A percentile compares a stretch with the other conserved stretches of the same genome.
phyloP scores from a whole-genome alignment of 1,284 basidiomycete genomes.

The Cutaneotrichosporon daszewskae region DNA sequence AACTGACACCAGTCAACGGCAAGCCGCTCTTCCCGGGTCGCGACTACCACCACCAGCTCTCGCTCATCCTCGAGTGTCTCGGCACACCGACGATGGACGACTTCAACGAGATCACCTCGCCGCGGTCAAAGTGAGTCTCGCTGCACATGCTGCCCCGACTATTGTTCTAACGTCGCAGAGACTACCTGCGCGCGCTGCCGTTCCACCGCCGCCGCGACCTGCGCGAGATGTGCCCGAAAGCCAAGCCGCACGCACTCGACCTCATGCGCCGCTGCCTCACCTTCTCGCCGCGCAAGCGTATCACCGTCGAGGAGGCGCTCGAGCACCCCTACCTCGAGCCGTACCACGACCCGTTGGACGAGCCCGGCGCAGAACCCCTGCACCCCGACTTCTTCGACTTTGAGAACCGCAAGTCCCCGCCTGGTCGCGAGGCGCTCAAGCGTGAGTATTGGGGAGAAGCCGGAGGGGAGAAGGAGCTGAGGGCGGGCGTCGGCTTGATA shows the following conservation, averaged over 20 bases:
- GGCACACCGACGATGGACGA: constrained; percentile 58
- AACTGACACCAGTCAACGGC: constrained; percentile 56
- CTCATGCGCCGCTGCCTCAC: constrained; percentile 81
- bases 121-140: constrained; percentile 60
- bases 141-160: too few relatives aligned
- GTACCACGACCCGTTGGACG: constrained; percentile 84
- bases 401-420: constrained; percentile 54
- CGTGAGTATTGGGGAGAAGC: constrained; percentile 28
- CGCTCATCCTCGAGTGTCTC: constrained; percentile 56
- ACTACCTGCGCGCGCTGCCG: constrained; percentile 64
- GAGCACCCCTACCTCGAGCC: constrained; percentile 89
- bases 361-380: constrained; percentile 71
- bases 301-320: constrained; percentile 83
- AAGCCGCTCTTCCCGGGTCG: constrained; percentile 85
- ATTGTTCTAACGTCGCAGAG: constrained; percentile 1
- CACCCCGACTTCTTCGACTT: constrained; percentile 87
- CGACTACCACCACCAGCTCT: constrained; percentile 50
- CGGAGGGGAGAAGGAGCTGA: too few relatives aligned
- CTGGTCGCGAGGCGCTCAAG: constrained; percentile 51
- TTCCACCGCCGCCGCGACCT: constrained; percentile 83
- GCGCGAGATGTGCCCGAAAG: constrained; percentile 65
- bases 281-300: constrained; percentile 84
- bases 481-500: too few relatives aligned
- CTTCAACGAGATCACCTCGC: constrained; percentile 64
- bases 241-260: constrained; percentile 82